Evolutionary conservation across 2,329 filamentous ascomycete genomes (phyloP), one percentile per base, ranked within the genome.

Genomic region (Aurifilum marmelostoma): DNA sequence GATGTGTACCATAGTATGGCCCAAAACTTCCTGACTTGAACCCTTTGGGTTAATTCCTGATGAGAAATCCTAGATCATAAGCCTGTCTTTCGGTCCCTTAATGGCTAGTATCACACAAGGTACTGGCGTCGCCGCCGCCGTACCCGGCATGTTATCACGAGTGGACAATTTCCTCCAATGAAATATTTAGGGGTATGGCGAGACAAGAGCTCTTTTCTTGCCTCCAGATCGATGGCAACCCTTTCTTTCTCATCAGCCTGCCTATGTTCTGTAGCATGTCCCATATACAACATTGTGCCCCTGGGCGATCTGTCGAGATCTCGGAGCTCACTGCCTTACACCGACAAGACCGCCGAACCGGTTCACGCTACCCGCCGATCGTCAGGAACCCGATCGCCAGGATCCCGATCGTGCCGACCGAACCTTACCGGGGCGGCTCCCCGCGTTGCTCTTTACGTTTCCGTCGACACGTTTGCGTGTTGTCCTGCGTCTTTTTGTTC

Each of bases 301-400:
- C 29, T 7, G 29, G 14, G 29, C 29, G 54, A 59, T 34, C 54
- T 21, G 16, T 32, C 54, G 29, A 59, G 29, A 32, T 32, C 54
- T 59, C 21, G 29, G 56, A 37, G 16, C 16, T 21, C 56, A 59
- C 56, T 37, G 29, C 29, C 56, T 37, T 12, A 34, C 56, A 34
- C 56, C 11, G 56, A 32, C 56, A 34, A 32, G 32, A 9, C 56
- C n/a, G 32, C 56, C 29, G 56, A 59, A 32, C 0, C 56, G 18
- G 56, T 59, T 59, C 56, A 11, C 32, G 29, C 29, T 59, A 34
- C 56, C 29, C 29, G 56, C 29, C 32, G 29, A 59, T 37, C 56
- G 29, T 59, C 56, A 59, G 56, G 56, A 59, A 59, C 56, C 56
- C 52, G 52, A 56, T 56, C 52, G 52, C 52, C 52, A 56, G 52